These are phyloP conservation scores for Candida corydali DNA, from an alignment of 805 yeast species.

Conservation along the genomic window DNA sequence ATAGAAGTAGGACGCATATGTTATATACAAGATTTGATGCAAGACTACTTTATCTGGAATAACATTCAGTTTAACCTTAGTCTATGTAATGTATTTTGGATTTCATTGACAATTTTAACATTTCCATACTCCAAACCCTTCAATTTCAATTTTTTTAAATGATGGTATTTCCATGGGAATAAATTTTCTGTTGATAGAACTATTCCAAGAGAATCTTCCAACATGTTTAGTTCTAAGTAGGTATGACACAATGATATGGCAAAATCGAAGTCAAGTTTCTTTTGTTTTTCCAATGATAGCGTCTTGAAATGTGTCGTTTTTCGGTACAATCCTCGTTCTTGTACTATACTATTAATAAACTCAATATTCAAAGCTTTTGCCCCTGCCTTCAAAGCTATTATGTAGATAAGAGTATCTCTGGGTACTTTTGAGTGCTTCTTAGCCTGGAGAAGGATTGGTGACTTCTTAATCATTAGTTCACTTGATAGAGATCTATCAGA, in stretches of 20 bases:
- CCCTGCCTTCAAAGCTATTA: conserved; percentile 64
- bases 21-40: background rate
- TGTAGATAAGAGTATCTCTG: conserved; percentile 47
- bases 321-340: conserved; percentile 73
- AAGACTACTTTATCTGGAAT: too few species aligned
- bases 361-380: conserved; percentile 47
- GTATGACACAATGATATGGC: conserved; percentile 67
- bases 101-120: conserved; percentile 18
- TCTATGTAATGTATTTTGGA: background rate
- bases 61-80: too few species aligned
- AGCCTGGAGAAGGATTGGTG: conserved; percentile 9
- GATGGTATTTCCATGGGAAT: conserved; percentile 62
- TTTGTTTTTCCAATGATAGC: conserved; percentile 32
- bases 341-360: conserved; percentile 69
- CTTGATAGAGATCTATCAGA: too few species aligned
- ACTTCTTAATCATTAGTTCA: conserved; percentile 10
- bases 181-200: conserved; percentile 62
- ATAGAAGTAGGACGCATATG: background rate
- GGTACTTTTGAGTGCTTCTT: conserved; percentile 13
- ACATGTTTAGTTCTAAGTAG: conserved; percentile 49
- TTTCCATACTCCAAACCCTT: conserved; percentile 32
- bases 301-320: conserved; percentile 47
- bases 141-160: conserved; percentile 24
- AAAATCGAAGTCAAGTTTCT: conserved; percentile 56
- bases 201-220: conserved; percentile 68